Evolutionary conservation across 129 eudicot genomes (phyloP), one percentile per base, ranked within the genome.

Genomic region (Tagetes patula): DNA sequence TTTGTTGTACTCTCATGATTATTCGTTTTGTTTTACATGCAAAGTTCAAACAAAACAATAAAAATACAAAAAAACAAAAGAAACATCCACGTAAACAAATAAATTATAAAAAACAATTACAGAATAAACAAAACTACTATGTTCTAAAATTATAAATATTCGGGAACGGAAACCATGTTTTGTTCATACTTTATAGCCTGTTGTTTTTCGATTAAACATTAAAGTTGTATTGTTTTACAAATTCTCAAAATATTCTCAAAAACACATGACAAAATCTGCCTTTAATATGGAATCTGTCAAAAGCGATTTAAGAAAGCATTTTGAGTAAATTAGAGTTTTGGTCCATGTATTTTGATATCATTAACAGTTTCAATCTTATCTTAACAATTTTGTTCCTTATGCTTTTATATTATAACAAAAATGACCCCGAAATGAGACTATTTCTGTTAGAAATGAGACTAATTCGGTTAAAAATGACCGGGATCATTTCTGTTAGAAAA

Each of bases 11-110:
- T 58, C 68, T 11, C 40, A 20, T 48, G 37, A 78, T 53, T 42
- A 65, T 71, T 63, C 36, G 7, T 78, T 71, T 64, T 50, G 61
- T 71, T 71, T 78, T 71, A 71, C 68, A 63, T 36, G 48, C 55
- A 13, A 20, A 74, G n/a, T 32, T 31, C 5, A 33, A 31, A 39
- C 9, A 65, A 12, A 62, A 62, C 5, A 33, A 31, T 30, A 5
- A 65, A 12, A 27, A 47, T 36, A 34, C 3, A 13, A 31, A 14
- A 55, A 52, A 38, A 62, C 5, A 14, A 49, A 67, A 76, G 2
- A 68, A 68, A 69, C 81, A 52, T 58, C 75, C 4, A 68, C 69
- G 33, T 0, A 67, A 69, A 76, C 75, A 43, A 76, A 34, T 55
- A 43, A 43, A 43, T 7, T 43, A 43, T 42, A 56, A 74, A 68